A percentile compares a stretch with the other conserved stretches of the same genome.
phyloP scores from a whole-genome alignment of 768 basidiomycete genomes.

The Lentinula sp. region DNA sequence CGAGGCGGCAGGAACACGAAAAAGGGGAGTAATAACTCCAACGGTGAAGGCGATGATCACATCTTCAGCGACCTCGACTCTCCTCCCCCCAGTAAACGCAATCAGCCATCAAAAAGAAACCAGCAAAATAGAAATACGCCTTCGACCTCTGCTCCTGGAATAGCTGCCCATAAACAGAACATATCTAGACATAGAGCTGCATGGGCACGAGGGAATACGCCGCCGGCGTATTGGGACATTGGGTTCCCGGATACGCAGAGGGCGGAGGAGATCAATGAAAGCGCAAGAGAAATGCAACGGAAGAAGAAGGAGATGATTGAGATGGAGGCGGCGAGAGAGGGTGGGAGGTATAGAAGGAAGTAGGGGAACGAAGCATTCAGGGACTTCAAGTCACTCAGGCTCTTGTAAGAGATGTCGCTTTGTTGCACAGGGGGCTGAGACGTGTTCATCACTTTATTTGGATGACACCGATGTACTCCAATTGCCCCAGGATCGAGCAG shows the following conservation, averaged over 20 bases:
- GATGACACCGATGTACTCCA: no score
- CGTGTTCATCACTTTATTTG: no score
- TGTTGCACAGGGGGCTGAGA: no score
- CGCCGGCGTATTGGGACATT: slow-evolving; percentile 87
- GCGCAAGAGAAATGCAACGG: slow-evolving; percentile 67
- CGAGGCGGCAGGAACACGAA: not conserved
- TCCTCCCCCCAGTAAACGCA: not conserved
- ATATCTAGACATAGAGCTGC: slow-evolving; percentile 71
- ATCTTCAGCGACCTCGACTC: not conserved
- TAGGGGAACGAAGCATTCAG: not conserved
- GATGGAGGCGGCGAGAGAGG: slow-evolving; percentile 49
- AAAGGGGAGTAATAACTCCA: not conserved
- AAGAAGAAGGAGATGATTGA: slow-evolving; percentile 57
- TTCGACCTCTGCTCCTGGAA: not conserved
- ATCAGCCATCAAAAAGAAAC: not conserved
- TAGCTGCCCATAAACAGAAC: slow-evolving; percentile 51
- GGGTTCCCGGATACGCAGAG: slow-evolving; percentile 88
- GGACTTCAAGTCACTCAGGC: not conserved
- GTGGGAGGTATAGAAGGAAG: slow-evolving; percentile 27
- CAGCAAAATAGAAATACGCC: not conserved
- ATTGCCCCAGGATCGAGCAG: no score
- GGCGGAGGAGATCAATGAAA: slow-evolving; percentile 65
- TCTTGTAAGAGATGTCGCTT: no score
- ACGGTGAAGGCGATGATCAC: not conserved
- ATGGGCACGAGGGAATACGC: slow-evolving; percentile 68